Evolutionary conservation across 176 grass and related monocot species (phyloP).

Genomic region (Echinochloa phyllopogon): DNA sequence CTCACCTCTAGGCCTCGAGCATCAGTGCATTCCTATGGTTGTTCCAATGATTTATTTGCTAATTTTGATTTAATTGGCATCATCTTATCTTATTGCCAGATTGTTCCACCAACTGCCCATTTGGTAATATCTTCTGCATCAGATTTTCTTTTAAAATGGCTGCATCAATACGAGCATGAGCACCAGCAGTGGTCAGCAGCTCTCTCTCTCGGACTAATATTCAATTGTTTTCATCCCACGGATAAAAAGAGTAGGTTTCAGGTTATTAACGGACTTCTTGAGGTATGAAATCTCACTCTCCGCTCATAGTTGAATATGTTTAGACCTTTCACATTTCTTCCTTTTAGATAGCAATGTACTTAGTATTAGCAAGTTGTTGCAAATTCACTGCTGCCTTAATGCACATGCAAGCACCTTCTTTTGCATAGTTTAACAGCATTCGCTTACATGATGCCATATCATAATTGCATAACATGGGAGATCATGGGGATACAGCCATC

Average conservation of each 20-base stretch:
- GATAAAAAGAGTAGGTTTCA: conserved; percentile 77
- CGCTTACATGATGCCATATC: not conserved
- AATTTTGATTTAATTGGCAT: conserved; percentile 34
- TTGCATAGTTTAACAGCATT: not conserved
- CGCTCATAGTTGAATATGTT: conserved; percentile 13
- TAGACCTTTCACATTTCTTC: not conserved
- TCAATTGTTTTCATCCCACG: conserved; percentile 79
- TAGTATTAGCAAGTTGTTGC: conserved; percentile 1
- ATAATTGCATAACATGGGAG: conserved; percentile 15
- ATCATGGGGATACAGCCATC: not conserved
- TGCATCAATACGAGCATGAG: conserved; percentile 89
- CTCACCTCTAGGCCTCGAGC: conserved; percentile 6
- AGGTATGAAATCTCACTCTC: conserved; percentile 60
- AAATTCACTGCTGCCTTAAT: not conserved
- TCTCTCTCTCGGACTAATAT: conserved; percentile 80
- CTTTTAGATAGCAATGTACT: not conserved
- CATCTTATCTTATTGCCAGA: conserved; percentile 50
- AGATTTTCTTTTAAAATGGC: conserved; percentile 88
- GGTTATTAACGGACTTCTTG: conserved; percentile 74
- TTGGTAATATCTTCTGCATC: conserved; percentile 75
- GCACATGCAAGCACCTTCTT: not conserved
- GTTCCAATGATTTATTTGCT: conserved; percentile 22
- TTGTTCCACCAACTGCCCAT: conserved; percentile 79
- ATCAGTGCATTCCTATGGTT: not conserved
- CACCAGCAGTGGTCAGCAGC: conserved; percentile 84